Conservation (phyloP, 345 rosid species). For the Gossypium arboreum region DNA sequence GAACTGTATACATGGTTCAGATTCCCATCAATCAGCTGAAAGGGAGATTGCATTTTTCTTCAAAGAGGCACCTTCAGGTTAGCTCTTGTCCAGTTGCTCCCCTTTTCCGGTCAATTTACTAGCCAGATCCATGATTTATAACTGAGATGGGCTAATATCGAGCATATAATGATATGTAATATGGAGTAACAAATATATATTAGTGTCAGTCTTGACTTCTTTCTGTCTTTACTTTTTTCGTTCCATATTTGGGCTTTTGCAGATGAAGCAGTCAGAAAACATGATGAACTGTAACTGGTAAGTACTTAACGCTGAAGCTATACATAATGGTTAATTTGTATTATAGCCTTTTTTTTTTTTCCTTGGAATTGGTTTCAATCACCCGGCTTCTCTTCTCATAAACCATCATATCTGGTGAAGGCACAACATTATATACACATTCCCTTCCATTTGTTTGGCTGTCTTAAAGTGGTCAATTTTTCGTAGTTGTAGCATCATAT, state of each 20-base stretch:
- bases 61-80: slow-evolving; percentile 43
- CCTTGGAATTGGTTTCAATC: not conserved
- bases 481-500: not conserved
- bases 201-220: not conserved
- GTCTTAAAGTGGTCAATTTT: not conserved
- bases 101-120: not conserved
- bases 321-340: not conserved
- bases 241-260: slow-evolving; percentile 12
- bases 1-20: slow-evolving; percentile 85
- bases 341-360: not conserved
- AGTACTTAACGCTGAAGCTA: slow-evolving; percentile 9
- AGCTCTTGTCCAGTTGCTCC: slow-evolving; percentile 12
- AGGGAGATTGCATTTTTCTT: slow-evolving; percentile 83
- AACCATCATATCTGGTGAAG: not conserved
- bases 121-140: not conserved
- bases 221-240: not conserved
- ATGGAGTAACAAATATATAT: not conserved
- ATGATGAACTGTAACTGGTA: slow-evolving; percentile 47
- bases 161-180: not conserved
- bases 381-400: not conserved
- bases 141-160: not conserved
- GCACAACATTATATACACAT: not conserved
- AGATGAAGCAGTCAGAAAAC: slow-evolving; percentile 30
- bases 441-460: not conserved
- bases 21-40: slow-evolving; percentile 66